phyloP scores from a whole-genome alignment of 83 land plant genomes.

The Isoetes engelmannii region DNA sequence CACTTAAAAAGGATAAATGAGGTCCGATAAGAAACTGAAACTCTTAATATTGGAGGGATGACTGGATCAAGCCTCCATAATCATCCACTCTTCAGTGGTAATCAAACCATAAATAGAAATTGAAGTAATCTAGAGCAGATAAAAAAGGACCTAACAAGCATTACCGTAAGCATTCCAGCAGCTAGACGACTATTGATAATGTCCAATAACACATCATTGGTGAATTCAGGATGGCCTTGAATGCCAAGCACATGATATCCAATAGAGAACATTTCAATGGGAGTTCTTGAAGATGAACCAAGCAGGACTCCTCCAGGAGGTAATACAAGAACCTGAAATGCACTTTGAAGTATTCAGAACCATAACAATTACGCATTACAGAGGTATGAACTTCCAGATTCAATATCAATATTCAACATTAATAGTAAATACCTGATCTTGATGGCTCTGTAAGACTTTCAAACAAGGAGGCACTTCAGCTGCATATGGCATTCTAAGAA shows the following conservation, averaged over 20 bases:
- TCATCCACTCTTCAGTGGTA: neutral
- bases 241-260: slow-evolving; percentile 64
- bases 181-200: slow-evolving; percentile 50
- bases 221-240: slow-evolving; percentile 95
- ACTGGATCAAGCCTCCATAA: neutral
- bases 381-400: too few relatives aligned
- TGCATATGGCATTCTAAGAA: slow-evolving; percentile 24
- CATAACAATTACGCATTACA: too few relatives aligned
- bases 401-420: too few relatives aligned
- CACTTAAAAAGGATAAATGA: neutral
- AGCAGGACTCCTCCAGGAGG: slow-evolving; percentile 65
- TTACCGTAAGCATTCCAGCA: slow-evolving; percentile 36
- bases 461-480: slow-evolving; percentile 42
- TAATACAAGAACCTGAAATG: slow-evolving; percentile 59
- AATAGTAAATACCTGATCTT: slow-evolving; percentile 95
- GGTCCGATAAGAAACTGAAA: neutral
- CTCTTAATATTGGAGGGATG: neutral
- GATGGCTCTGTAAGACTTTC: slow-evolving; percentile 60
- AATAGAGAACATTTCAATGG: slow-evolving; percentile 58
- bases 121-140: neutral
- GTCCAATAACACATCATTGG: slow-evolving; percentile 58
- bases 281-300: slow-evolving; percentile 61
- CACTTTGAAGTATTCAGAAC: neutral
- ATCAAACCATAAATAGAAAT: neutral
- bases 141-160: neutral